Evolutionary conservation across 805 yeast species (phyloP).

Genomic region (Metschnikowia rubicola): DNA sequence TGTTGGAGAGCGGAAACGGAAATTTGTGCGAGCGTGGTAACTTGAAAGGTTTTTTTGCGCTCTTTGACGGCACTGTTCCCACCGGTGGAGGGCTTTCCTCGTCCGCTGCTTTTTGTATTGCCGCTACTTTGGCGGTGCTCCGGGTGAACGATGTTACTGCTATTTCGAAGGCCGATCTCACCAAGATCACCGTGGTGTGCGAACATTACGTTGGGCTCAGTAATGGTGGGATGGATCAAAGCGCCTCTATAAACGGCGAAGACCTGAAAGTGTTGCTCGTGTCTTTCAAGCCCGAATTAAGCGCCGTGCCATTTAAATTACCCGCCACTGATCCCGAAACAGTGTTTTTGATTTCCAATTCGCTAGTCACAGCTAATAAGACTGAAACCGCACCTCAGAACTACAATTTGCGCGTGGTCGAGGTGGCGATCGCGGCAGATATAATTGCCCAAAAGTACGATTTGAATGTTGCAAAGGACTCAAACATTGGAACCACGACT

Average conservation of each 20-base stretch:
- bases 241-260: conserved; percentile 66
- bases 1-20: conserved; percentile 17
- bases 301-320: conserved; percentile 52
- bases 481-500: conserved; percentile 55
- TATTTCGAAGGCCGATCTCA: conserved; percentile 50
- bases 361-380: conserved; percentile 60
- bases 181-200: conserved; percentile 57
- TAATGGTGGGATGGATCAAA: conserved; percentile 80
- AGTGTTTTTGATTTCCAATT: conserved; percentile 60
- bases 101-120: conserved; percentile 68
- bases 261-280: conserved; percentile 54
- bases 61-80: conserved; percentile 64
- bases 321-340: conserved; percentile 44
- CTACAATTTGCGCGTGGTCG: conserved; percentile 70
- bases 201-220: conserved; percentile 73
- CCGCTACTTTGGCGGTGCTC: conserved; percentile 56
- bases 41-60: conserved; percentile 48
- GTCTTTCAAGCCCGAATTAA: conserved; percentile 56
- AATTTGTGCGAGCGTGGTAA: conserved; percentile 19
- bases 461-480: conserved; percentile 42
- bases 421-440: conserved; percentile 65
- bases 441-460: conserved; percentile 49
- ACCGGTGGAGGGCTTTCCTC: conserved; percentile 71
- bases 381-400: conserved; percentile 67
- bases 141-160: conserved; percentile 45